phyloP scores from a whole-genome alignment of 306 rosid species.

The Potentilla sterilis region DNA sequence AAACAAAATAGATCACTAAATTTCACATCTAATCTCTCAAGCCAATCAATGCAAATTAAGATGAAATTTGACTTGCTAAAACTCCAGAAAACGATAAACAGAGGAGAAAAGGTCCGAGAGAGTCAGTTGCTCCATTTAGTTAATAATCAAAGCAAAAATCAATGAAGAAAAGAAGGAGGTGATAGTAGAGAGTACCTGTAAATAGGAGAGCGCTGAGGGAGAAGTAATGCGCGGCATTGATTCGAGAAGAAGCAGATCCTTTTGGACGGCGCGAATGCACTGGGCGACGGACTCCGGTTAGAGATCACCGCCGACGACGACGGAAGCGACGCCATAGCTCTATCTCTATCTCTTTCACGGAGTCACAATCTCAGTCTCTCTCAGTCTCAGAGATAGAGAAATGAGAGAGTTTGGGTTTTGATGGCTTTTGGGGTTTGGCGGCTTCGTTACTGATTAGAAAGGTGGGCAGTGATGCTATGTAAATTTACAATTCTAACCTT shows the following conservation, averaged over 20 bases:
- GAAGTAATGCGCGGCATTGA: constrained; percentile 19
- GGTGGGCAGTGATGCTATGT: too few relatives aligned
- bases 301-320: constrained; percentile 28
- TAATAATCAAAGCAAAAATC: constrained; percentile 3
- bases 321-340: constrained; percentile 26
- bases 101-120: background rate
- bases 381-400: background rate
- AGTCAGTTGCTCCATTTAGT: too few relatives aligned
- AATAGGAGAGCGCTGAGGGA: constrained; percentile 17
- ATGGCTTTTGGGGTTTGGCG: constrained; percentile 6
- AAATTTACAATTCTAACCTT: too few relatives aligned
- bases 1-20: too few relatives aligned
- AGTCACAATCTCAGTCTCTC: background rate
- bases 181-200: constrained; percentile 3
- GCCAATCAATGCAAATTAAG: background rate
- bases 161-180: background rate
- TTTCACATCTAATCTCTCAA: too few relatives aligned
- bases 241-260: constrained; percentile 8
- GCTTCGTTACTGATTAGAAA: background rate
- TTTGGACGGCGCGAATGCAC: constrained; percentile 8
- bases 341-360: too few relatives aligned
- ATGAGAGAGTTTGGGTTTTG: background rate
- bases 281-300: constrained; percentile 3
- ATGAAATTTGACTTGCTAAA: background rate
- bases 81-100: background rate